Evolutionary conservation across 768 basidiomycete genomes (phyloP).

Genomic region (Phaffia australis): DNA sequence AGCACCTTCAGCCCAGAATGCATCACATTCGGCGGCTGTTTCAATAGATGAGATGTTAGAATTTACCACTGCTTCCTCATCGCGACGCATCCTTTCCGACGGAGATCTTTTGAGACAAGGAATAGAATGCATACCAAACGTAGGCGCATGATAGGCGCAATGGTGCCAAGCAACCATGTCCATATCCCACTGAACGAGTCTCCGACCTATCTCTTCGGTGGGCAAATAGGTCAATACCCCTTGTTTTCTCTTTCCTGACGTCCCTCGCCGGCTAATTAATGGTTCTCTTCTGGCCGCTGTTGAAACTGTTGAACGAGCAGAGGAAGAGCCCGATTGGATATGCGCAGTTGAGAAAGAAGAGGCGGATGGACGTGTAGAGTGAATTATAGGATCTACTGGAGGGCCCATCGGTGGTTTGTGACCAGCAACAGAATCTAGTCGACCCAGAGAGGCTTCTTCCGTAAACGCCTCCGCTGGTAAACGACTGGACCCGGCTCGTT

Average conservation of each 20-base stretch:
- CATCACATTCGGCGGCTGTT: constrained; percentile 25
- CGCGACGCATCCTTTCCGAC: no score
- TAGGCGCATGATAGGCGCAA: constrained; percentile 19
- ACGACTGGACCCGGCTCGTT: background rate
- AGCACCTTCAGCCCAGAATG: constrained; percentile 28
- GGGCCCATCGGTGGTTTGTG: background rate
- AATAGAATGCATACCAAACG: constrained; percentile 9
- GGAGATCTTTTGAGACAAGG: no score
- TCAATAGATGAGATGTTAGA: no score
- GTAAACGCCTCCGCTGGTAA: background rate
- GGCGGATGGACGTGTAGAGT: background rate
- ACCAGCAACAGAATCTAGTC: no score
- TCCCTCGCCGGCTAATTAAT: background rate
- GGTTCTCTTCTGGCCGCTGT: background rate
- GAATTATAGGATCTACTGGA: background rate
- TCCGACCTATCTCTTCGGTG: constrained; percentile 18
- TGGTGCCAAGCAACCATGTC: constrained; percentile 20
- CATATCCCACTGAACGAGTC: constrained; percentile 19
- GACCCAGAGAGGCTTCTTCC: background rate
- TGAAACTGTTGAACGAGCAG: background rate
- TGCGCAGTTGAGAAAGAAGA: background rate
- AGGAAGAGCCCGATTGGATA: background rate
- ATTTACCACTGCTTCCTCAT: no score
- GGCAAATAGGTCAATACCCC: constrained; percentile 2
- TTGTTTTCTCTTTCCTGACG: no score